Base-by-base conservation (phyloP, 257 asterid genomes). In the Solanum ahanhuiri region DNA sequence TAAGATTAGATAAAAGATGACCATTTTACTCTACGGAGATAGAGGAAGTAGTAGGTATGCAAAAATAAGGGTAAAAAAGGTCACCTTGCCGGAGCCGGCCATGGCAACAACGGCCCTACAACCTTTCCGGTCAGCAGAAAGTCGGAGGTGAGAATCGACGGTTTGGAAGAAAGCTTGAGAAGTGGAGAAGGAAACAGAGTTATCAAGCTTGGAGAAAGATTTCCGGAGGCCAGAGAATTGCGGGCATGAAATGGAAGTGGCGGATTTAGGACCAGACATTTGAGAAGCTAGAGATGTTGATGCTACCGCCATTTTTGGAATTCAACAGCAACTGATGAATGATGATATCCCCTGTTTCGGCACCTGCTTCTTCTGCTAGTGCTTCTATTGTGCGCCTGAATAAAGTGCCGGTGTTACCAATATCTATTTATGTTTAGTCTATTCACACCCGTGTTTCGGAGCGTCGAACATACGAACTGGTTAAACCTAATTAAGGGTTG, bases 81-180 rank as follows among this genome's bases (percentile, higher is more conserved):
- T 43, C 28, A 95, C 99, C 98, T 97, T 97, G 84, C 99, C 99
- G 43, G 99, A 85, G 51, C 98, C 98, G 45, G 99, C 98, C 99
- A 97, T 97, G 75, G 98, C 33, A 67, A 95, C 92, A 37, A 97
- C 98, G 25, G 93, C 90, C 2, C 98, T 95, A 90, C 89, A 92
- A 41, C 92, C 93, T 87, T 86, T 92, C 9, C 48, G 15, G 66
- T 91, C 72, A 86, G 95, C 87, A 70, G 93, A 89, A 28, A 91
- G 88, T 86, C 93, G 93, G 88, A 94, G 87, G 85, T 92, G 97
- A 70, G 97, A 91, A 43, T 93, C 91, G 83, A 92, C 91, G 63
- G 85, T 92, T 11, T 88, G 93, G 88, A 90, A 92, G 43, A 94
- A 87, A 20, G 95, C 87, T 3, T 92, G 95, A 66, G 93, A 87